Base-by-base conservation (phyloP, 2,329 filamentous ascomycete species). In the Colletotrichum zoysiae region DNA sequence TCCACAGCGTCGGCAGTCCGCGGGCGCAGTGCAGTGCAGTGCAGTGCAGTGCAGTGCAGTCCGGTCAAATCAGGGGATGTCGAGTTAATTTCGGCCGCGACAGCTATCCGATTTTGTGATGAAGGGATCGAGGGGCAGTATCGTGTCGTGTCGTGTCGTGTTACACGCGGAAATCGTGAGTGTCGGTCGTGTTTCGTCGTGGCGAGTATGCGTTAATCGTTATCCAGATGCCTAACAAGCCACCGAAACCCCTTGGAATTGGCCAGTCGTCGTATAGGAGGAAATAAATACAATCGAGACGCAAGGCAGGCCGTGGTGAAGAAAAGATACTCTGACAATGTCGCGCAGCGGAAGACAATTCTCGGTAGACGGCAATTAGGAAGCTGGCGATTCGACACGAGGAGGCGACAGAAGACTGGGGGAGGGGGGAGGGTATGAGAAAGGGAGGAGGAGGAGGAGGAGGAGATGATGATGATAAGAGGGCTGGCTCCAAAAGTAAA, bases 321-420 rank as follows among this genome's bases (percentile, higher is more conserved):
- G 23, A 11, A 6, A 46, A n/a, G 1, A 46, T 11, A 14, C 5
- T 60, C 40, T 16, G 40, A 33, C 59, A 44, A 18, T 33, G 7
- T 51, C 51, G 30, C 23, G 7, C 26, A 53, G 53, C 35, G 42
- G 38, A 20, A 51, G 62, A 58, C 16, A 53, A 69, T n/a, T 2
- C 35, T 38, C 11, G 7, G 8, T 38, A 12, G 35, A 51, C 46
- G 35, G 42, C 60, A 23, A 35, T 38, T 20, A 35, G 12, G 26
- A 44, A 30, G 18, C 42, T 57, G 42, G 51, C 50, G 33, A 63
- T 64, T 23, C 59, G 66, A 58, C 66, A 44, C 46, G 9, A 56
- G 8, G 56, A 60, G 33, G 18, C n/a, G 46, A 26, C 40, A 18
- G 26, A 53, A 8, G 50, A 53, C 16, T 20, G 20, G 33, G n/a